phyloP scores from a whole-genome alignment of 768 basidiomycete genomes.

The Symmetrospora coprosmae region DNA sequence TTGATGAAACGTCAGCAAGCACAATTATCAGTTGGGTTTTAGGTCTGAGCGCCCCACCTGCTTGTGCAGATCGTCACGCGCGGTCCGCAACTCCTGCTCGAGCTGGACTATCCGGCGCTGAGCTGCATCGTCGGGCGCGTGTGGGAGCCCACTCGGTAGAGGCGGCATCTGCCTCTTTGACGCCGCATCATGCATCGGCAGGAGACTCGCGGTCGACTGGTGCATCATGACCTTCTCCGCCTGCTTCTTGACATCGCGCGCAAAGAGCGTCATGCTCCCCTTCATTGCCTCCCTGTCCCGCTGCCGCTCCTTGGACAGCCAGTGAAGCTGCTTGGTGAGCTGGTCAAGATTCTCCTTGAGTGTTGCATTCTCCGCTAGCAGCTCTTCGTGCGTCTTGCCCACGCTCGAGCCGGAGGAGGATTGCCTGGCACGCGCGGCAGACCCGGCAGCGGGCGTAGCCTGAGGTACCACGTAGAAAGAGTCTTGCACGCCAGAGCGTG shows the following conservation, averaged over 20 bases:
- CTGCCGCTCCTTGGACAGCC: slow-evolving; percentile 3
- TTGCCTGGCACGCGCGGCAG: background rate
- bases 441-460: too few relatives aligned
- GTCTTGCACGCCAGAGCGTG: background rate
- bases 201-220: slow-evolving; percentile 11
- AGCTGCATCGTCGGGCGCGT: background rate
- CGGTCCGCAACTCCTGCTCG: background rate
- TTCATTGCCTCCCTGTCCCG: slow-evolving; percentile 1
- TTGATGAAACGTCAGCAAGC: background rate
- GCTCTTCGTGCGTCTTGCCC: slow-evolving; percentile 14
- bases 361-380: slow-evolving; percentile 10
- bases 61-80: background rate
- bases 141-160: background rate
- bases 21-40: background rate
- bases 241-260: slow-evolving; percentile 10
- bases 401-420: background rate
- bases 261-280: slow-evolving; percentile 15
- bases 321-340: background rate
- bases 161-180: background rate
- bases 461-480: slow-evolving; percentile 15
- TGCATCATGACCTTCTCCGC: slow-evolving; percentile 6
- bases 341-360: slow-evolving; percentile 14
- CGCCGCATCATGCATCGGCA: too few relatives aligned
- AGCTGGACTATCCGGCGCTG: background rate
- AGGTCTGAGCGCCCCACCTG: background rate